These are phyloP conservation scores for Torulaspora maleeae DNA, from an alignment of 805 yeast species.

Conservation along the genomic window DNA sequence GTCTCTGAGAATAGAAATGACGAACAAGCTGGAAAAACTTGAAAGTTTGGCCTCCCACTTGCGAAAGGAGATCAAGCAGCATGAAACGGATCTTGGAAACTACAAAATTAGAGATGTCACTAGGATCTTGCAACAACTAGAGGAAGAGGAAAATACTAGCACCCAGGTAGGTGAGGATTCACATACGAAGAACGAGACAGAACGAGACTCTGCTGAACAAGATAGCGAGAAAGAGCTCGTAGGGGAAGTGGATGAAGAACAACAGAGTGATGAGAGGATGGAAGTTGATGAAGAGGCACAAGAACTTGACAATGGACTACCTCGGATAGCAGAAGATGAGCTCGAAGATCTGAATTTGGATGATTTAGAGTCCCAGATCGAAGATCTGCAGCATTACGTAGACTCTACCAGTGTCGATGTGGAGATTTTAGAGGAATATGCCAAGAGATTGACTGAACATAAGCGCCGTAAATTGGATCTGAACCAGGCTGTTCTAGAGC, in stretches of 20 bases:
- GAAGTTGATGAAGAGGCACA: slow-evolving; percentile 32
- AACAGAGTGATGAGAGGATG: slow-evolving; percentile 13
- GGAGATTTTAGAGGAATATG: slow-evolving; percentile 74
- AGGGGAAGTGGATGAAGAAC: slow-evolving; percentile 17
- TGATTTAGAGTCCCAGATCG: slow-evolving; percentile 48
- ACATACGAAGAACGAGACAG: background rate
- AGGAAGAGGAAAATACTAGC: slow-evolving; percentile 10
- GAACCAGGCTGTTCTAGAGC: slow-evolving; percentile 56
- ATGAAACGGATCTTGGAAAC: slow-evolving; percentile 40
- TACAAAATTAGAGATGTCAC: slow-evolving; percentile 53
- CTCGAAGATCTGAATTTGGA: slow-evolving; percentile 46
- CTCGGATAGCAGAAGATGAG: slow-evolving; percentile 48
- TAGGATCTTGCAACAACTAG: slow-evolving; percentile 25
- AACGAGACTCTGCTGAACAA: background rate
- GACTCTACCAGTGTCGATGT: slow-evolving; percentile 59
- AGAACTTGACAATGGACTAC: slow-evolving; percentile 32
- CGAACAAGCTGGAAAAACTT: slow-evolving; percentile 57
- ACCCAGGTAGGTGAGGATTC: background rate
- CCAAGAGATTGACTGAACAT: slow-evolving; percentile 59
- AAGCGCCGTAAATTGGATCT: slow-evolving; percentile 59
- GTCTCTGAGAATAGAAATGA: slow-evolving; percentile 62
- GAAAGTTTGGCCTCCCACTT: slow-evolving; percentile 38
- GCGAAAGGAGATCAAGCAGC: slow-evolving; percentile 38
- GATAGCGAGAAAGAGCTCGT: background rate
- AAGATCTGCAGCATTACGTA: slow-evolving; percentile 50